Evolutionary conservation across 1,284 basidiomycete species (phyloP).

Genomic region (Mycena sp.): DNA sequence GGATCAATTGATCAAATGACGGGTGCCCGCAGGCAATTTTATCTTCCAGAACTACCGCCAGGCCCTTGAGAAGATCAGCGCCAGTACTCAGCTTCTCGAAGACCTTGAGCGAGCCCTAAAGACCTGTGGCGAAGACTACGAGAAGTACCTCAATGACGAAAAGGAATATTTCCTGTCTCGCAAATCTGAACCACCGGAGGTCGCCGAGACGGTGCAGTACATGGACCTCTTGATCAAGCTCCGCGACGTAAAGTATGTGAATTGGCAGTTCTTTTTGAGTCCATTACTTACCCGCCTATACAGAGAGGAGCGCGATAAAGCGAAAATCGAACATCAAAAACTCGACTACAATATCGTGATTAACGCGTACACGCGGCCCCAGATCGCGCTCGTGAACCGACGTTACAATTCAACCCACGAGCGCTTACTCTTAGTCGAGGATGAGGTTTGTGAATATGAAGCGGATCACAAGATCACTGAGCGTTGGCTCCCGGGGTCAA

Average conservation of each 20-base stretch:
- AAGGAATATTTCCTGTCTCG: slow-evolving; percentile 27
- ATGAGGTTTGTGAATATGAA: slow-evolving; percentile 16
- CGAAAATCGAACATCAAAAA: too few relatives aligned
- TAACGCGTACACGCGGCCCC: neutral
- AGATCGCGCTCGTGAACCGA: neutral
- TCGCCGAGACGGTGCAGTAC: slow-evolving; percentile 28
- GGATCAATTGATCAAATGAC: neutral
- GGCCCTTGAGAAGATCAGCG: too few relatives aligned
- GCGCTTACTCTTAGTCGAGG: neutral
- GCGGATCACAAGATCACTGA: neutral
- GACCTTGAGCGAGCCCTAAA: too few relatives aligned
- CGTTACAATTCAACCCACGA: too few relatives aligned
- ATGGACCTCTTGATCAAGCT: slow-evolving; percentile 27
- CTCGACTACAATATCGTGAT: neutral
- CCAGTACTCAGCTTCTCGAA: too few relatives aligned
- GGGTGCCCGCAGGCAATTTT: slow-evolving; percentile 36
- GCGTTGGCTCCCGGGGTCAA: slow-evolving; percentile 17
- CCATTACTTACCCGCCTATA: neutral
- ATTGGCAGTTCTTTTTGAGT: too few relatives aligned
- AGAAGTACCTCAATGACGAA: too few relatives aligned
- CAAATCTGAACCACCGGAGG: slow-evolving; percentile 23
- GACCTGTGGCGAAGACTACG: too few relatives aligned
- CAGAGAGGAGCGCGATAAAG: neutral
- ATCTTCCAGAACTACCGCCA: too few relatives aligned
- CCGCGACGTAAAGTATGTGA: slow-evolving; percentile 22